Evolutionary conservation across 2,329 filamentous ascomycete genomes (phyloP), one percentile per base, ranked within the genome.

Genomic region (Clonostachys chloroleuca): DNA sequence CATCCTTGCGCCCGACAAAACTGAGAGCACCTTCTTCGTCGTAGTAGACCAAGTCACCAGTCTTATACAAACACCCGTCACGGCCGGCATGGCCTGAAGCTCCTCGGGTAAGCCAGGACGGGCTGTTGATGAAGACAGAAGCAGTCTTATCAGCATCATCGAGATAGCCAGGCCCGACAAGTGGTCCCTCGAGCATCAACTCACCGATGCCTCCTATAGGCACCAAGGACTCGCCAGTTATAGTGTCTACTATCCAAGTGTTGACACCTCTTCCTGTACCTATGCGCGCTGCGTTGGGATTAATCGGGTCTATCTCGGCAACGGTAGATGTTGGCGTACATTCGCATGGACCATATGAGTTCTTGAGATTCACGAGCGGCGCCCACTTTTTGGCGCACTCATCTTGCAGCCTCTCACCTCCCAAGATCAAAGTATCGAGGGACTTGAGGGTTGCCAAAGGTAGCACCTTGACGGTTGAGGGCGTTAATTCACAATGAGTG

Each of bases 141-240:
- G 43, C 47, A 10, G 49, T 51, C 47, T 45, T 49, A 6, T 45
- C 47, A 3, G 40, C 36, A 10, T 49, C 36, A 20, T 46, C 42
- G 14, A 52, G 46, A 36, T 52, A 52, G 3, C 47, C 77, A 13
- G 72, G 66, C 18, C 74, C 76, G 17, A 83, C 72, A 24, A 74
- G 68, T 3, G 75, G 75, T 1, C 74, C 74, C 49, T 70, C 70
- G 37, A 77, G 59, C 10, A 72, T 55, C 16, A 74, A 62, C 54
- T 75, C 72, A n/a, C 71, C 72, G 4, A 56, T 24, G 4, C 24
- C 16, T 13, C 42, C 42, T n/a, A 43, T n/a, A 33, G 42, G 42
- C 13, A n/a, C 16, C 17, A 43, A 30, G 12, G 18, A n/a, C n/a
- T 43, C 17, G 42, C 34, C 18, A 33, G 24, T 33, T 13, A n/a